A percentile compares a stretch with the other conserved stretches of the same genome.
These are phyloP conservation scores for Rhodotorula taiwanensis DNA, from an alignment of 768 basidiomycete genomes.

Conservation along the genomic window DNA sequence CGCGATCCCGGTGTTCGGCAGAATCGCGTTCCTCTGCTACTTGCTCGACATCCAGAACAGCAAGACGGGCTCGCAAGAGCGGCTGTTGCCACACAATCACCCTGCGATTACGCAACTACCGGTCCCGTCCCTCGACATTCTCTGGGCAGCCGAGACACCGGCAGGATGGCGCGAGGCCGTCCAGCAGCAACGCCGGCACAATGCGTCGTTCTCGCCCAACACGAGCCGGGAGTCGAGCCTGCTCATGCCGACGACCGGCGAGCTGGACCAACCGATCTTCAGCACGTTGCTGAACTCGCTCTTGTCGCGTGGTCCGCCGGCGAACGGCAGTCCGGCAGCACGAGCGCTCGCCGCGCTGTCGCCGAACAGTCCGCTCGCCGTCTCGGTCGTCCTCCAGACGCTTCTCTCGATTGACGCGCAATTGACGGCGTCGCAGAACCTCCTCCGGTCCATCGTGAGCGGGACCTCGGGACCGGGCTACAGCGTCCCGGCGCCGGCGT, in stretches of 20 bases:
- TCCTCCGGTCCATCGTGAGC: not conserved
- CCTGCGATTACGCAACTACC: not conserved
- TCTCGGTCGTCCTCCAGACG: constrained; percentile 8
- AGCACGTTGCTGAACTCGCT: not conserved
- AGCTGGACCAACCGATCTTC: constrained; percentile 1
- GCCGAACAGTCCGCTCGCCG: not conserved
- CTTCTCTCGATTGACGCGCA: not conserved
- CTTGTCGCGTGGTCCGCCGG: not conserved
- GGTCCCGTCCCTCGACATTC: not conserved
- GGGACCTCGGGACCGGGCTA: not conserved
- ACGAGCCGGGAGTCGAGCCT: too few relatives aligned
- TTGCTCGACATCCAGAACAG: not conserved
- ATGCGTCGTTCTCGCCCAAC: too few relatives aligned
- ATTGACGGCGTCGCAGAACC: not conserved
- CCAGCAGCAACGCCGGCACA: not conserved
- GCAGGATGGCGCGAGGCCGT: not conserved
- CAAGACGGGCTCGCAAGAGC: not conserved
- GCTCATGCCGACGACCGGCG: too few relatives aligned
- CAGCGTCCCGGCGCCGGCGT: not conserved
- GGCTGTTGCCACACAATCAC: constrained; percentile 5
- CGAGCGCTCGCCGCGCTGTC: not conserved
- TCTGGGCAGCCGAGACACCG: not conserved
- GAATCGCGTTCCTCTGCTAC: constrained; percentile 9
- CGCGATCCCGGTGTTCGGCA: not conserved
- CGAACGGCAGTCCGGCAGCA: not conserved